Evolutionary conservation across 805 yeast genomes (phyloP).

Genomic region (Teunomyces pallodes): DNA sequence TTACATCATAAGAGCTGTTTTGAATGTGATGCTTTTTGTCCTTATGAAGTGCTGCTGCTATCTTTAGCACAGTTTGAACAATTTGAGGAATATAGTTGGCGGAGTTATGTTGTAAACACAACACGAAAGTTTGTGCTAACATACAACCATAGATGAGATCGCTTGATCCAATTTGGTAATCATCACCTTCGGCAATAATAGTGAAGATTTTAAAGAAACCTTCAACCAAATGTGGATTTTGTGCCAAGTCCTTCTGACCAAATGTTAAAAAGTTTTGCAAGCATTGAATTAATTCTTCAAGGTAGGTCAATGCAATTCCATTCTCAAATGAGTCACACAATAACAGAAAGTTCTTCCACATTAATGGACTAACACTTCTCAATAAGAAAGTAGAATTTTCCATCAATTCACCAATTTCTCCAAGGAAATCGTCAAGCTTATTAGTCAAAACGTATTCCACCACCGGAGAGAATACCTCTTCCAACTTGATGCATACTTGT

Average conservation of each 20-base stretch:
- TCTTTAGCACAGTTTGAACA: slow-evolving; percentile 42
- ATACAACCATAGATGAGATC: slow-evolving; percentile 62
- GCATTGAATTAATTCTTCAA: slow-evolving; percentile 75
- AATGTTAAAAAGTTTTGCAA: slow-evolving; percentile 70
- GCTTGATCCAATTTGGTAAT: slow-evolving; percentile 43
- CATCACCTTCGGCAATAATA: slow-evolving; percentile 45
- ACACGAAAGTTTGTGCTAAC: slow-evolving; percentile 60
- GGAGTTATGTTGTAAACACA: slow-evolving; percentile 52
- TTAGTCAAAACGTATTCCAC: slow-evolving; percentile 64
- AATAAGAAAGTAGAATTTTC: slow-evolving; percentile 46
- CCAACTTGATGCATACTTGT: slow-evolving; percentile 61
- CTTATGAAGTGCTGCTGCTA: slow-evolving; percentile 25
- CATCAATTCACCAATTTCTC: slow-evolving; percentile 71
- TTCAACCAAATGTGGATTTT: slow-evolving; percentile 45
- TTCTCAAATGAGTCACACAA: slow-evolving; percentile 31
- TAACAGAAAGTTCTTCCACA: slow-evolving; percentile 70
- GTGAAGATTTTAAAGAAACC: slow-evolving; percentile 51
- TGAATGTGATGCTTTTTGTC: slow-evolving; percentile 27
- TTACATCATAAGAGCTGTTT: slow-evolving; percentile 42
- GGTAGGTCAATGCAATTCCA: slow-evolving; percentile 58
- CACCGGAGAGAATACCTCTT: slow-evolving; percentile 66
- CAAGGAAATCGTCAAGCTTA: slow-evolving; percentile 67
- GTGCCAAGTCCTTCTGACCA: slow-evolving; percentile 38
- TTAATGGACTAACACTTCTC: slow-evolving; percentile 49
- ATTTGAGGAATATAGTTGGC: slow-evolving; percentile 46